Evolutionary conservation across 371 early-diverging fungal genomes (phyloP).

Genomic region (Fennellomyces sp.): DNA sequence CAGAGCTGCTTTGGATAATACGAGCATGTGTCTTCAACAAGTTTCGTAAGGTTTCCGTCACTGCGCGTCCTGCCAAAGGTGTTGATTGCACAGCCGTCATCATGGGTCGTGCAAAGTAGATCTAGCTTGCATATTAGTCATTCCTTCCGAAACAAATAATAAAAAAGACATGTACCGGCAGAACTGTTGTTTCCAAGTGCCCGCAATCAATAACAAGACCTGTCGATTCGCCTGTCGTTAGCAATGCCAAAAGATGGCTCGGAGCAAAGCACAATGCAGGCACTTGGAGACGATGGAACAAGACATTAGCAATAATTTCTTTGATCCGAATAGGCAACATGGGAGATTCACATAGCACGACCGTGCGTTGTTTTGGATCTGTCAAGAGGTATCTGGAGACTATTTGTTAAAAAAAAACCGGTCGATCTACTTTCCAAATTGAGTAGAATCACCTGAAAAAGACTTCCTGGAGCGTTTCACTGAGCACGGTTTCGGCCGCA

Average conservation of each 20-base stretch:
- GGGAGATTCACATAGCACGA: conserved; percentile 73
- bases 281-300: conserved; percentile 70
- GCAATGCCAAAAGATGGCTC: conserved; percentile 66
- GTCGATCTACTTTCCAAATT: no score
- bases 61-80: conserved; percentile 66
- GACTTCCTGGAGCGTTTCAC: neutral
- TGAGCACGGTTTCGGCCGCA: neutral
- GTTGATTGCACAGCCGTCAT: conserved; percentile 54
- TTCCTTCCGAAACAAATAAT: neutral
- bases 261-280: conserved; percentile 62
- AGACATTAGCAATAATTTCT: conserved; percentile 58
- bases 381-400: conserved; percentile 49
- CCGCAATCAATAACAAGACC: conserved; percentile 90
- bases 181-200: conserved; percentile 64
- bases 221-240: conserved; percentile 76
- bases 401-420: no score
- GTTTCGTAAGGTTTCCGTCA: conserved; percentile 53
- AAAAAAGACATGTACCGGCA: conserved; percentile 53
- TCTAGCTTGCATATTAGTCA: conserved; percentile 34
- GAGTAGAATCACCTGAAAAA: conserved; percentile 1
- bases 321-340: conserved; percentile 65
- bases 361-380: conserved; percentile 76
- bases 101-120: conserved; percentile 70
- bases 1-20: conserved; percentile 16
- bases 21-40: conserved; percentile 49